phyloP scores from a whole-genome alignment of 2,329 filamentous ascomycete genomes.

The Meredithiella fracta region DNA sequence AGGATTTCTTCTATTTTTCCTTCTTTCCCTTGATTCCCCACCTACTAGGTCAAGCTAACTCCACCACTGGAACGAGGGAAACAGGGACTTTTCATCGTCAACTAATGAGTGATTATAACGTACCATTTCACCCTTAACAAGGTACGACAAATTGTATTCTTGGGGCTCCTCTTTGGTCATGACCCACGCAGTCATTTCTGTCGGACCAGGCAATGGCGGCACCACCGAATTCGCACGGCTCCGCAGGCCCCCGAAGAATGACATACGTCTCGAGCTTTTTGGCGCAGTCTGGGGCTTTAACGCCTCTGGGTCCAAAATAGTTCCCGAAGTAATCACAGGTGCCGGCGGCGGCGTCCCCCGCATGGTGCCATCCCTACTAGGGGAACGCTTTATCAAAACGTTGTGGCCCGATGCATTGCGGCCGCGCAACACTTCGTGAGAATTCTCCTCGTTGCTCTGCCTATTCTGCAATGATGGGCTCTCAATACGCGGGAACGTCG shows the following conservation, averaged over 20 bases:
- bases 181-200: constrained; percentile 32
- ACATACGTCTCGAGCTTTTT: constrained; percentile 9
- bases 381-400: constrained; percentile 7
- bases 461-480: constrained; percentile 7
- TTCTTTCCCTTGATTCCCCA: neutral
- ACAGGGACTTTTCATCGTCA: neutral
- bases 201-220: constrained; percentile 15
- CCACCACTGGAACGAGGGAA: neutral
- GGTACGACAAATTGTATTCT: constrained; percentile 38
- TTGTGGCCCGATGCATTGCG: constrained; percentile 8
- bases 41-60: too few relatives aligned
- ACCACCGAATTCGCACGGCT: constrained; percentile 8
- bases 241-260: constrained; percentile 11
- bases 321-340: neutral
- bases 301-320: constrained; percentile 8
- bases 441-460: neutral
- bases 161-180: constrained; percentile 31
- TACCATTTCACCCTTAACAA: constrained; percentile 41
- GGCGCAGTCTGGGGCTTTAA: constrained; percentile 5
- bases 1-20: neutral
- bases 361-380: constrained; percentile 1
- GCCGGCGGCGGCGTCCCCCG: neutral
- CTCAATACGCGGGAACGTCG: constrained; percentile 1
- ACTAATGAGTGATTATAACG: constrained; percentile 9
- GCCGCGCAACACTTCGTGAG: constrained; percentile 2